Base-by-base conservation (phyloP, 495 filamentous ascomycete species). In the Amphirosellinia nigrospora region DNA sequence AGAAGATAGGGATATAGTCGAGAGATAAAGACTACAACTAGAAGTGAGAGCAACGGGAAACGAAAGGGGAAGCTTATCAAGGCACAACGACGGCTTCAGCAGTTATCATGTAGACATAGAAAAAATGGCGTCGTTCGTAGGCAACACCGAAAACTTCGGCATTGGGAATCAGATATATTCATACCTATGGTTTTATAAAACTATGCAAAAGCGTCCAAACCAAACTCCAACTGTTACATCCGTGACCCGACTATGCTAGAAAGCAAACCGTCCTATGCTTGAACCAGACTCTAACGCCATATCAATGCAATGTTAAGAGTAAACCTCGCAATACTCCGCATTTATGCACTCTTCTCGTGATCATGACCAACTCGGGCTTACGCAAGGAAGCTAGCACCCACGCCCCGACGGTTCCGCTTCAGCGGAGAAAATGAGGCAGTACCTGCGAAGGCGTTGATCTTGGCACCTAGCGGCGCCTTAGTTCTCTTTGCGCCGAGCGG, bases 401-500 rank as follows among this genome's bases (percentile, higher is more conserved):
- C 81, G 58, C 81, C 81, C 77, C 87, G 91, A 73, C 88, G 89
- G 71, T 96, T 90, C 80, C 86, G 88, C 82, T 97, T 97, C 66
- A 97, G 79, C 7, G 94, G 94, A 45, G 90, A 93, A 78, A 97
- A 96, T 32, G 82, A 80, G 15, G 70, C n/a, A 63, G 81, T 76
- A 68, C 86, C 80, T 6, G 76, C 78, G 66, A 79, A 81, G 1
- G 81, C 77, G 41, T 76, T 83, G 61, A 75, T 80, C 60, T 76
- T 72, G 21, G 72, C 79, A 23, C 75, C 81, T 52, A 79, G 60
- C 26, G 53, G 65, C 9, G 72, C 71, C 64, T 74, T 81, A 28
- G 71, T 70, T 11, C 72, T 77, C 55, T 77, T 74, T 0, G 67
- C 73, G 26, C 73, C 74, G n/a, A 78, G 72, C 36, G 79, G 71